phyloP scores from a whole-genome alignment of 2,329 filamentous ascomycete genomes.

The Aspergillus pseudonomiae region DNA sequence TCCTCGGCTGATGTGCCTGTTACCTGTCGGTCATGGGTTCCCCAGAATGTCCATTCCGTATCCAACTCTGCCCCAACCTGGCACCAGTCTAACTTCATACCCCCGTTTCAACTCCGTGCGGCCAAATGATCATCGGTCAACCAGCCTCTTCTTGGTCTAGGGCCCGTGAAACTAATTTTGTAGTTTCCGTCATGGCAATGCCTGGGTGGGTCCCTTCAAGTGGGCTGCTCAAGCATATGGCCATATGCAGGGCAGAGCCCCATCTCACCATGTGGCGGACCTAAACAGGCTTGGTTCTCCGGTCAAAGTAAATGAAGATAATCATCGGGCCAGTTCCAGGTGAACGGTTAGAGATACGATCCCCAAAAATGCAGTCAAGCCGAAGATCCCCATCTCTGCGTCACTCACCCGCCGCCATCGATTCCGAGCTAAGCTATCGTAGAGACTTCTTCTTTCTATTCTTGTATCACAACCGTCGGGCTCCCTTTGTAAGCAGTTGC shows the following conservation, averaged over 20 bases:
- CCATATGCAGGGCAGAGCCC: constrained; percentile 17
- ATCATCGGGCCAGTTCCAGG: constrained; percentile 6
- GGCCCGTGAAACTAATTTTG: constrained; percentile 11
- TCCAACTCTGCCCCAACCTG: constrained; percentile 8
- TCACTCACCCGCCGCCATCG: constrained; percentile 11
- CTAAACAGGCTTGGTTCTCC: constrained; percentile 5
- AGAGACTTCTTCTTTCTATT: constrained; percentile 11
- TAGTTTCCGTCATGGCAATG: constrained; percentile 3
- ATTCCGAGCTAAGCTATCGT: constrained; percentile 6
- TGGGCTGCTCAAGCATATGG: constrained; percentile 7
- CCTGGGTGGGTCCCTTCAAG: constrained; percentile 7
- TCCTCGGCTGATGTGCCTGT: constrained; percentile 20
- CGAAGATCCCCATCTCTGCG: constrained; percentile 26
- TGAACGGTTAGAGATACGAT: constrained; percentile 7
- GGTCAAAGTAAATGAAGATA: constrained; percentile 8
- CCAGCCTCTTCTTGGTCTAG: constrained; percentile 12
- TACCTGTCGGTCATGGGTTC: constrained; percentile 19
- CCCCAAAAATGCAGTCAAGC: constrained; percentile 12
- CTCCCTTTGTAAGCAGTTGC: constrained; percentile 5
- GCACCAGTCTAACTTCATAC: neutral
- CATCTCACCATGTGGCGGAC: constrained; percentile 17
- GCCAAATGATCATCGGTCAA: constrained; percentile 13
- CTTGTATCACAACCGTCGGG: constrained; percentile 16
- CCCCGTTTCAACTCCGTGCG: neutral
- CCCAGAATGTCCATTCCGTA: constrained; percentile 21